Evolutionary conservation across 768 basidiomycete genomes (phyloP).

Genomic region (Coprinellus micaceus): DNA sequence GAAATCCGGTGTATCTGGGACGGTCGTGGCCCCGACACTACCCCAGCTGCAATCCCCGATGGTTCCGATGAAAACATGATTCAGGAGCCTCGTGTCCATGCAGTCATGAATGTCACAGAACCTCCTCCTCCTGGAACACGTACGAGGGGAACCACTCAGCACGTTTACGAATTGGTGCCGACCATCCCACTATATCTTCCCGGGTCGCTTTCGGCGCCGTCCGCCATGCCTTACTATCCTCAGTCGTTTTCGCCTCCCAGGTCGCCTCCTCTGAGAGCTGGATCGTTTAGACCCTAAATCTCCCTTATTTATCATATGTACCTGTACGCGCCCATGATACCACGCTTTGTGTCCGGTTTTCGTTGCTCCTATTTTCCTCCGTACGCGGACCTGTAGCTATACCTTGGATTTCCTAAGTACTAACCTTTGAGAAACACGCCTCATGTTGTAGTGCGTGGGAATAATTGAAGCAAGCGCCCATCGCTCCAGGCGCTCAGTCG

Average conservation of each 20-base stretch:
- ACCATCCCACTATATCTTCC: constrained; percentile 73
- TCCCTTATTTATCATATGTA: background rate
- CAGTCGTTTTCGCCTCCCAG: constrained; percentile 51
- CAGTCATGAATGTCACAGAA: constrained; percentile 65
- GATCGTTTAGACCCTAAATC: background rate
- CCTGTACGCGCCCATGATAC: no score
- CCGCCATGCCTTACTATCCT: constrained; percentile 50
- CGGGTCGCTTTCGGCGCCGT: constrained; percentile 52
- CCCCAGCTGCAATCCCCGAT: constrained; percentile 62
- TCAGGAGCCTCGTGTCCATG: constrained; percentile 83
- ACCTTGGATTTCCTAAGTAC: no score
- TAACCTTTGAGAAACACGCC: no score
- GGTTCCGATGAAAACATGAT: constrained; percentile 57
- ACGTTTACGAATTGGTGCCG: constrained; percentile 76
- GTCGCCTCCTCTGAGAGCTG: constrained; percentile 44
- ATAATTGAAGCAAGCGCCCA: no score
- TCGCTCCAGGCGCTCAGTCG: no score
- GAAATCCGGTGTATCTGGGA: constrained; percentile 91
- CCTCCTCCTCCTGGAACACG: constrained; percentile 35
- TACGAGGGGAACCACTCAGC: constrained; percentile 55
- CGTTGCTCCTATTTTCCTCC: no score
- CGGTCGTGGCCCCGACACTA: constrained; percentile 58
- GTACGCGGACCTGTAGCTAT: no score
- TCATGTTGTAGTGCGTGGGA: no score
- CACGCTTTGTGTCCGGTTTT: no score